Conservation (phyloP, 331 rosid species). For the Quercus phellos region DNA sequence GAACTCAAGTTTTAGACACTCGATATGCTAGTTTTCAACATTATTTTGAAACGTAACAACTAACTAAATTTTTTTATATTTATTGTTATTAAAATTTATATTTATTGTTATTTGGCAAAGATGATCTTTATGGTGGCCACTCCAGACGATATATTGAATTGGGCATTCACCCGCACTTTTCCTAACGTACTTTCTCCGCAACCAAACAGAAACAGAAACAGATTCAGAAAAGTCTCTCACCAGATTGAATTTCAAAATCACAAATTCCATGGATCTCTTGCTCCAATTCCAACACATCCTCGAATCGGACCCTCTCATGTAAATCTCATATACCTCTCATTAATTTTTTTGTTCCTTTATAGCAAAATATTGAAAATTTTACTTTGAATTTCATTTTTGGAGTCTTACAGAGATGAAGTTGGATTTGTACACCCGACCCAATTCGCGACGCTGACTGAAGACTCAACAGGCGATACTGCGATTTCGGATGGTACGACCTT, state of each 20-base stretch:
- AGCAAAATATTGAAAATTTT: background rate
- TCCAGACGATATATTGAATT: no score
- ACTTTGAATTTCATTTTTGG: constrained; percentile 13
- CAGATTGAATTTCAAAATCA: background rate
- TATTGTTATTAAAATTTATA: no score
- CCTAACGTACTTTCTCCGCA: no score
- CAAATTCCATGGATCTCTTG: constrained; percentile 33
- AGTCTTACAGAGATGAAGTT: constrained; percentile 62
- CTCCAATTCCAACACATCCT: constrained; percentile 54
- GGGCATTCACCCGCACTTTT: no score
- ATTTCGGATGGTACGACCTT: constrained; percentile 33
- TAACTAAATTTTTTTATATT: no score
- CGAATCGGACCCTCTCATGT: constrained; percentile 70
- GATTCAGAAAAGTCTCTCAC: background rate
- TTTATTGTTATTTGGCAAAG: no score
- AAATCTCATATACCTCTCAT: constrained; percentile 8
- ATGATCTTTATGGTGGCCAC: no score
- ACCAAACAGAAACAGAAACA: no score
- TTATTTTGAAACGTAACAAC: no score
- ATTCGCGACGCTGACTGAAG: constrained; percentile 47
- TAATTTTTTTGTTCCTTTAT: background rate
- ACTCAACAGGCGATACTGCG: constrained; percentile 15
- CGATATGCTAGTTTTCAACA: no score
- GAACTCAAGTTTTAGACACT: no score
- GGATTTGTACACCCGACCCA: constrained; percentile 88